A percentile compares a stretch with the other conserved stretches of the same genome.
Evolutionary conservation across 495 filamentous ascomycete genomes (phyloP).

Genomic region (Aspergillus baeticus): DNA sequence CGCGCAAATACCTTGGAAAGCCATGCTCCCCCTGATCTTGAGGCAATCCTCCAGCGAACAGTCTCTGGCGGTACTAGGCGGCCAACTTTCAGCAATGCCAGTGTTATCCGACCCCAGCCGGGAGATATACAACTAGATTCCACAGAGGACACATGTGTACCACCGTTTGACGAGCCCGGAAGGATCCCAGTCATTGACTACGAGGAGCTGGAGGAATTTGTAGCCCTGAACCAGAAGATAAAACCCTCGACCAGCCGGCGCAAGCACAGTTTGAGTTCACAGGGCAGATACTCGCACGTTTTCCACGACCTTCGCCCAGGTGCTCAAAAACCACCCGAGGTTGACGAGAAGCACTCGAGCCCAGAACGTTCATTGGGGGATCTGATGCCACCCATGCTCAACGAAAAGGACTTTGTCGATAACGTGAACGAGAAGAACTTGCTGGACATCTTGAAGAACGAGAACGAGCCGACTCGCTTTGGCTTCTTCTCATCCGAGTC

Average conservation of each 20-base stretch:
- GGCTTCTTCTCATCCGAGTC: constrained; percentile 95
- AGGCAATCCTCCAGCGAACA: constrained; percentile 67
- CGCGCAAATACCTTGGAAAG: constrained; percentile 64
- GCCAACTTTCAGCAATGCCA: constrained; percentile 62
- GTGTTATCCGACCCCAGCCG: constrained; percentile 44
- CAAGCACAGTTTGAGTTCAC: constrained; percentile 54
- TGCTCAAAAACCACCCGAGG: constrained; percentile 25
- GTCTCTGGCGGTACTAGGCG: constrained; percentile 66
- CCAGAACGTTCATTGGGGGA: constrained; percentile 23
- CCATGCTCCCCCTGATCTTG: constrained; percentile 53
- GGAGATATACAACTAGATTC: constrained; percentile 42
- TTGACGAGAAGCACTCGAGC: constrained; percentile 34
- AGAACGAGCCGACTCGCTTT: constrained; percentile 70
- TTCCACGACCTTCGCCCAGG: constrained; percentile 64
- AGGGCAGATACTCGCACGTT: constrained; percentile 47
- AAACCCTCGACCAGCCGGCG: constrained; percentile 34
- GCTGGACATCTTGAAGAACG: constrained; percentile 36
- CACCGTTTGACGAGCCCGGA: constrained; percentile 51
- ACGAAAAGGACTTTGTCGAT: constrained; percentile 26
- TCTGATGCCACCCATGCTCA: constrained; percentile 14
- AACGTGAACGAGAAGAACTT: constrained; percentile 32
- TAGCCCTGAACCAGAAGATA: constrained; percentile 57
- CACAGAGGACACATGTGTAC: constrained; percentile 86
- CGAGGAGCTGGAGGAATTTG: constrained; percentile 83
- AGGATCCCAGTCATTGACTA: constrained; percentile 74